Conservation (phyloP, 495 filamentous ascomycete genomes). For the Aspergillus panamensis region DNA sequence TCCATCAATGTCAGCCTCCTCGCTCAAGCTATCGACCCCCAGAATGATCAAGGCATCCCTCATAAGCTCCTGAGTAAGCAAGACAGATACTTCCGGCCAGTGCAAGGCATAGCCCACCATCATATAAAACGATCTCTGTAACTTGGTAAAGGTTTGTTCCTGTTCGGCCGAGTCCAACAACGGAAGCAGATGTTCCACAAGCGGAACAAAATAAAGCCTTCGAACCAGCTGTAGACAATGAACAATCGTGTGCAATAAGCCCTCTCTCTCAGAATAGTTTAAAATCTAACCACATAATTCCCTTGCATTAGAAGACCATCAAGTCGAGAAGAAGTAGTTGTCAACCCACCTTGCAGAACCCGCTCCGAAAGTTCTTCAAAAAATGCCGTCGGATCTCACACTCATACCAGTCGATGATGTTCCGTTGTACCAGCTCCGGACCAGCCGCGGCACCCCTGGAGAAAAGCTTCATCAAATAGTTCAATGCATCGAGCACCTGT, state of each 20-base stretch:
- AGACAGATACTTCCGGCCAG: constrained; percentile 43
- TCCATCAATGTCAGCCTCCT: constrained; percentile 18
- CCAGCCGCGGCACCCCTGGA: constrained; percentile 9
- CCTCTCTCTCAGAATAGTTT: constrained; percentile 21
- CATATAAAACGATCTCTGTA: constrained; percentile 60
- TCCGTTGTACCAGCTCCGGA: constrained; percentile 9
- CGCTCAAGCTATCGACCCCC: constrained; percentile 44
- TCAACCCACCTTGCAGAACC: constrained; percentile 36
- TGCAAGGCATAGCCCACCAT: constrained; percentile 64
- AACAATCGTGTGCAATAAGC: constrained; percentile 38
- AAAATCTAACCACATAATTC: constrained; percentile 28
- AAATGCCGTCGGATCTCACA: constrained; percentile 52
- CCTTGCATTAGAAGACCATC: constrained; percentile 7
- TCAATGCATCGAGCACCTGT: constrained; percentile 35
- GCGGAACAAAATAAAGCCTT: constrained; percentile 45
- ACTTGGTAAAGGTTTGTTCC: constrained; percentile 44
- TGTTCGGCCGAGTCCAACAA: constrained; percentile 27
- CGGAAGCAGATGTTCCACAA: constrained; percentile 40
- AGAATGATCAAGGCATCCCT: constrained; percentile 54
- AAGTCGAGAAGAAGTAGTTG: neutral
- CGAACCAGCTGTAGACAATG: constrained; percentile 42
- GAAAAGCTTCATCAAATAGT: constrained; percentile 37
- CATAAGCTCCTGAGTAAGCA: constrained; percentile 52
- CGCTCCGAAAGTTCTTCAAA: constrained; percentile 38
- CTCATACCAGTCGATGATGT: constrained; percentile 51